Evolutionary conservation across 164 flowering plant species (phyloP).

Genomic region (Annona cherimola): DNA sequence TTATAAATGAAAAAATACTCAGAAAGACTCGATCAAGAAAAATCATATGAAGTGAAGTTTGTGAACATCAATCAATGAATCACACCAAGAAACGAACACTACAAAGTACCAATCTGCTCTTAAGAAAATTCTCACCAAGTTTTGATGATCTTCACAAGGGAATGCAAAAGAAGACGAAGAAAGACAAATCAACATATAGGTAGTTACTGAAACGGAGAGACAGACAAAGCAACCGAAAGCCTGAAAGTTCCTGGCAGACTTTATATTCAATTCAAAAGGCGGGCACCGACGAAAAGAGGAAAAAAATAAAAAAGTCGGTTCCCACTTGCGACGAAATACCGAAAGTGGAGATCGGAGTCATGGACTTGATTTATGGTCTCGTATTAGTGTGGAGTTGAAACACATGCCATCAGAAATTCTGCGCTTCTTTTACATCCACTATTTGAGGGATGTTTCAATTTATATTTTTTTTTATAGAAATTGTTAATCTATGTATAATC

Average conservation of each 20-base stretch:
- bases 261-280: conserved; percentile 3
- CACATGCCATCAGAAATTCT: too few relatives aligned
- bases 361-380: neutral
- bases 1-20: neutral
- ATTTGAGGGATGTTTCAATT: too few relatives aligned
- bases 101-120: neutral
- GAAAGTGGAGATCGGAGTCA: neutral
- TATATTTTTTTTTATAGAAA: too few relatives aligned
- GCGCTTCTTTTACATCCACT: too few relatives aligned
- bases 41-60: neutral
- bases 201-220: neutral
- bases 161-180: neutral
- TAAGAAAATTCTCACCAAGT: neutral
- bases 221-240: conserved; percentile 4
- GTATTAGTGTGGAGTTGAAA: too few relatives aligned
- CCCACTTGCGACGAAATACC: conserved; percentile 6
- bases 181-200: neutral
- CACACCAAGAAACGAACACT: neutral
- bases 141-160: neutral
- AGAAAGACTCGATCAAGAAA: neutral
- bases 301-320: conserved; percentile 2
- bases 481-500: too few relatives aligned
- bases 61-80: neutral
- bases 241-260: neutral
- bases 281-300: neutral